Evolutionary conservation across 2,329 filamentous ascomycete species (phyloP), one percentile per base, ranked within the genome.

Genomic region (Aspergillus vadensis): DNA sequence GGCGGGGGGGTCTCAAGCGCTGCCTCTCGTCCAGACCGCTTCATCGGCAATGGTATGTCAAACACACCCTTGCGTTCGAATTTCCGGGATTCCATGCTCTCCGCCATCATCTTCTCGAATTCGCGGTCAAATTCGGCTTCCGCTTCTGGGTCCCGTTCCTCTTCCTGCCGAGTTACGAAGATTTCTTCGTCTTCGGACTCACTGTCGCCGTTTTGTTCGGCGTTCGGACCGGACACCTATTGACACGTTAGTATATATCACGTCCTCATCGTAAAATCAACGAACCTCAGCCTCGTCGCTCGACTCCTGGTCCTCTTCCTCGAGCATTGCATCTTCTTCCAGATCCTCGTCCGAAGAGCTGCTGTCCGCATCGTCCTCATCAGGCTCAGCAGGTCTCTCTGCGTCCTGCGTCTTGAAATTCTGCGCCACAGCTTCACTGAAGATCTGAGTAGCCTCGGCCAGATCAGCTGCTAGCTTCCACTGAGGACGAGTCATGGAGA

Each of bases 71-170:
- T 97, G 63, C 95, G 91, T 72, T 99, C 95, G 68, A 97, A 96
- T 70, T 97, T 97, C 69, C 95, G 88, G 4, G 94, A 96, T 68
- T 99, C 95, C 70, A 97, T 81, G 79, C 94, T 97, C 76, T 99
- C 95, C 54, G 93, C 86, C 94, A 99, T 98, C 86, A 99, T 91
- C 77, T 96, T 97, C 39, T 95, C 93, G 75, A 97, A 95, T 77
- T 98, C 95, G 69, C 94, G 91, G 73, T 99, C 96, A 74, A 99
- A 99, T 44, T 99, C 95, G 6, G 94, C 95, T 72, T 99, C 95
- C 43, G 90, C 92, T 78, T 97, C 93, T 0, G 94, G 93, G 67
- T 99, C 93, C 59, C 93, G 85, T 69, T 94, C 86, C 73, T 97
- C 92, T 74, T 97, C 91, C 71, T 94, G 89, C 62, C 93, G 88